Evolutionary conservation across 164 flowering plant species (phyloP).

Genomic region (Stephania yunnanensis): DNA sequence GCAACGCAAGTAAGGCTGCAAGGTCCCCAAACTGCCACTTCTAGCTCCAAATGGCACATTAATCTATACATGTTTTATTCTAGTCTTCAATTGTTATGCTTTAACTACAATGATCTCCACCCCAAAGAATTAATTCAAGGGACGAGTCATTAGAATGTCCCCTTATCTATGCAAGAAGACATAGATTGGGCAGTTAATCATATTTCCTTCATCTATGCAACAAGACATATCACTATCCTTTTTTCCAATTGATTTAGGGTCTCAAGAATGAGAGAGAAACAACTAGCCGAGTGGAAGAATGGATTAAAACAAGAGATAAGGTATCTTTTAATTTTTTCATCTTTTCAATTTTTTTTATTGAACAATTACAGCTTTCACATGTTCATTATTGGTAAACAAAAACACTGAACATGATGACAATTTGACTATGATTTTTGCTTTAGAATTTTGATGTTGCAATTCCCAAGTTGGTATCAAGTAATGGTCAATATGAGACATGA

Average conservation of each 20-base stretch:
- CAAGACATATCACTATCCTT: not conserved
- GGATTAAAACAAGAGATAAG: not conserved
- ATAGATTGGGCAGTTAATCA: not conserved
- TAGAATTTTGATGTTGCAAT: not conserved
- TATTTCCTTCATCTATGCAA: not conserved
- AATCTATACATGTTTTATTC: too few relatives aligned
- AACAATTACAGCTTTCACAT: not conserved
- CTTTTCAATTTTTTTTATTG: not conserved
- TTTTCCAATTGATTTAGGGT: not conserved
- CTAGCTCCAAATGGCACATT: too few relatives aligned
- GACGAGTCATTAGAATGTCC: too few relatives aligned
- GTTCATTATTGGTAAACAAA: not conserved
- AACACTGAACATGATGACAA: not conserved
- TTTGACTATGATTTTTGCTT: not conserved
- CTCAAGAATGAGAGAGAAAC: not conserved
- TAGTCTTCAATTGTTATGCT: too few relatives aligned
- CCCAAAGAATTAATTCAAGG: too few relatives aligned
- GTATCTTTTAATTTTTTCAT: not conserved
- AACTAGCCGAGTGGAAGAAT: not conserved
- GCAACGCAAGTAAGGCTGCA: too few relatives aligned
- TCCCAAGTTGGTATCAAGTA: not conserved
- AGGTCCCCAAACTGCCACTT: too few relatives aligned
- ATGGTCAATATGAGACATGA: not conserved
- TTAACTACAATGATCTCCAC: too few relatives aligned
- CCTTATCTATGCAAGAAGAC: too few relatives aligned